These are phyloP conservation scores for Cinchona pubescens DNA, from an alignment of 257 asterid species.

Conservation along the genomic window DNA sequence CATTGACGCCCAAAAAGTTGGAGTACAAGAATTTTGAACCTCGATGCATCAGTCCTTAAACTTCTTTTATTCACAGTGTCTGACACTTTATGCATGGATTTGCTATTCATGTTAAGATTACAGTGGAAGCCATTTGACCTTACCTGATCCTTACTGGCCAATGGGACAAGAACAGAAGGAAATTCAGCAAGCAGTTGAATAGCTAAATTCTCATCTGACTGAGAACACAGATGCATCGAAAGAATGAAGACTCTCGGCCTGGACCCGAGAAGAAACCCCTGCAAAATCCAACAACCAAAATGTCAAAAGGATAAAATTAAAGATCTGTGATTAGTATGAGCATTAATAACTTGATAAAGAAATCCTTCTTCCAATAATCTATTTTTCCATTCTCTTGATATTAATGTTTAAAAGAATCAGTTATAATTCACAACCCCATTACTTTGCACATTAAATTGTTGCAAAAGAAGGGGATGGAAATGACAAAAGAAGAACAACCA, in stretches of 20 bases:
- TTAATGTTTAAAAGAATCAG: not conserved
- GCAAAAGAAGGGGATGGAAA: not conserved
- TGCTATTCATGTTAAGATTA: not conserved
- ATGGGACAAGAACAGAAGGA: constrained; percentile 71
- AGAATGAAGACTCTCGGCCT: constrained; percentile 61
- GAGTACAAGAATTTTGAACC: not conserved
- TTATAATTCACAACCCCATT: not conserved
- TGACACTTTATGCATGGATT: not conserved
- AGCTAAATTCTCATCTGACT: constrained; percentile 47
- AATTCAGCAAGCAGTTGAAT: constrained; percentile 51
- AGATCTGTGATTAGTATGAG: not conserved
- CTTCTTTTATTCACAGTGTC: not conserved
- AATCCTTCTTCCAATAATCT: too few species aligned
- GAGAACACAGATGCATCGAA: constrained; percentile 53
- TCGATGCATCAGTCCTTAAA: not conserved
- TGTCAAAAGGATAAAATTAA: not conserved
- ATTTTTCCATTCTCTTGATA: not conserved
- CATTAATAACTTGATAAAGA: not conserved
- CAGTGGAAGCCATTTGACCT: not conserved
- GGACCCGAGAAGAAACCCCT: constrained; percentile 61
- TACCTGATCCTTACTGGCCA: constrained; percentile 79
- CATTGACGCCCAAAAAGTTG: not conserved
- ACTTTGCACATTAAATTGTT: not conserved
- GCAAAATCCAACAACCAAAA: constrained; percentile 25
- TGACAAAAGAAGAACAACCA: not conserved